A percentile compares a stretch with the other conserved stretches of the same genome.
Conservation (phyloP, 148 eudicot genomes). For the Agrostemma githago region DNA sequence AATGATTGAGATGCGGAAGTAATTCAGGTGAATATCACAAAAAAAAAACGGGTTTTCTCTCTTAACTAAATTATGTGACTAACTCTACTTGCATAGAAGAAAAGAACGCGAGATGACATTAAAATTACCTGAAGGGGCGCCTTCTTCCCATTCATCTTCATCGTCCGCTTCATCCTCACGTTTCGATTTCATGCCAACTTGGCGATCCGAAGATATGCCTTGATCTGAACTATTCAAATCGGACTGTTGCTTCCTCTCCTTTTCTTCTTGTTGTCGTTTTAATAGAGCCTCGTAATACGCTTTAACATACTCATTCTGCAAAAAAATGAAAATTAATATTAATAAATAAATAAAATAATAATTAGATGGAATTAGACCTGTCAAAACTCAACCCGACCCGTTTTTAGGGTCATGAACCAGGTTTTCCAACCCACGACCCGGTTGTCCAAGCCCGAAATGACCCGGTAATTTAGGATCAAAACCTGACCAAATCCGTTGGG, state of each 20-base stretch:
- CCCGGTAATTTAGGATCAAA: too few species aligned
- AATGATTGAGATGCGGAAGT: too few species aligned
- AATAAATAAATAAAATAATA: too few species aligned
- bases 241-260: constrained; percentile 40
- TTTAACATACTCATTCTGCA: constrained; percentile 73
- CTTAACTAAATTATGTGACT: too few species aligned
- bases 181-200: constrained; percentile 66
- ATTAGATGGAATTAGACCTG: too few species aligned
- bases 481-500: too few species aligned
- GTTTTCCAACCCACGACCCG: too few species aligned
- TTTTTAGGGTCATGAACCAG: too few species aligned
- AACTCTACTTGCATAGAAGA: background rate
- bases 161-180: constrained; percentile 52
- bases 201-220: constrained; percentile 43
- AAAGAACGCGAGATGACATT: background rate
- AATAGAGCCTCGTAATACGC: constrained; percentile 88
- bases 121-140: constrained; percentile 55
- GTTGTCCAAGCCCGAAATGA: too few species aligned
- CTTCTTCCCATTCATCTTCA: constrained; percentile 79
- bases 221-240: constrained; percentile 24
- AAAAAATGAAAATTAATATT: background rate
- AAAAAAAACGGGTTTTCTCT: too few species aligned
- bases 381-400: too few species aligned
- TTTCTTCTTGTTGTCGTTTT: constrained; percentile 61
- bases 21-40: too few species aligned